A percentile compares a stretch with the other conserved stretches of the same genome.
phyloP scores from a whole-genome alignment of 371 early-diverging fungal species.

The Blastocladiella emersonii region DNA sequence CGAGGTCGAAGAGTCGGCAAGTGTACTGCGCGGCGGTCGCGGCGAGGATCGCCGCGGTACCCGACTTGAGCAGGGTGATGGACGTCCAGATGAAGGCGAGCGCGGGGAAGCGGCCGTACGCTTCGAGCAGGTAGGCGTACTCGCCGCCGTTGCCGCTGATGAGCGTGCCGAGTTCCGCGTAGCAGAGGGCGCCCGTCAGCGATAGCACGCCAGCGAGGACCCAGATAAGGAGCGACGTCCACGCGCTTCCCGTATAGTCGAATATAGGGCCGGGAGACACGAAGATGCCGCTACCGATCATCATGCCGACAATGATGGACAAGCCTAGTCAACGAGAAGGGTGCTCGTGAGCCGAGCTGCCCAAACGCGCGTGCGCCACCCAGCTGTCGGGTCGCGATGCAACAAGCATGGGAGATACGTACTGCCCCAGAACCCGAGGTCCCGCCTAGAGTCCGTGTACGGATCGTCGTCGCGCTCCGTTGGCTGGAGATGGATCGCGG shows the following conservation, averaged over 20 bases:
- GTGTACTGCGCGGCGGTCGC: conserved; percentile 40
- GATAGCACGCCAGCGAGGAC: conserved; percentile 33
- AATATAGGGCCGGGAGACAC: background rate
- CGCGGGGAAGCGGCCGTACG: conserved; percentile 23
- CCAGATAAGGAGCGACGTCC: conserved; percentile 20
- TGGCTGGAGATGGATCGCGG: background rate
- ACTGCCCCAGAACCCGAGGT: background rate
- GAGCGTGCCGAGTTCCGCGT: conserved; percentile 50
- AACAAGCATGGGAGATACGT: background rate
- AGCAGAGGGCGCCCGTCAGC: conserved; percentile 38
- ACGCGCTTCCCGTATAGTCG: background rate
- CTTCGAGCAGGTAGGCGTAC: conserved; percentile 25
- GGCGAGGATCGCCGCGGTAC: conserved; percentile 34
- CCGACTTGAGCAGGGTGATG: conserved; percentile 21
- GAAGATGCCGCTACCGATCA: background rate
- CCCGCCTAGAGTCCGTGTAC: background rate
- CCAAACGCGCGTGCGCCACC: too few species aligned
- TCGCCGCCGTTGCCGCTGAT: conserved; percentile 36
- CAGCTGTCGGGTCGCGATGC: too few species aligned
- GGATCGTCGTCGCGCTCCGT: background rate
- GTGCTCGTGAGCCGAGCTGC: too few species aligned
- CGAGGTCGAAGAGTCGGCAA: conserved; percentile 22
- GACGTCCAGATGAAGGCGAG: conserved; percentile 28
- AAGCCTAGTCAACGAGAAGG: background rate
- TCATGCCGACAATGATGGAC: background rate